Base-by-base conservation (phyloP, 352 stramenopile genomes). In the Pilasporangium apinafurcum region DNA sequence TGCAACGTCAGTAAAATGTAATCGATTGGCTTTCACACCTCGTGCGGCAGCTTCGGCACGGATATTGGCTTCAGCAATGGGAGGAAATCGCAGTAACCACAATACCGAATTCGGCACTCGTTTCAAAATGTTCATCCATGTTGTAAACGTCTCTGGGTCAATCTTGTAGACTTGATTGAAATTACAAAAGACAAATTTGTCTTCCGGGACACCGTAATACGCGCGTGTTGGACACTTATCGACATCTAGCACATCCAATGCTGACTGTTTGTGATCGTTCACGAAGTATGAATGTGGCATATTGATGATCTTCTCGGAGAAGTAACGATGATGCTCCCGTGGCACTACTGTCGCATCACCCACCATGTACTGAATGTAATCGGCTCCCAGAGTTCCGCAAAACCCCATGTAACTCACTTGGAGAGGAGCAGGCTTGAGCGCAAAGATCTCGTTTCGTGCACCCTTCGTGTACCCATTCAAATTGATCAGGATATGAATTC, bases 141-240 rank as follows among this genome's bases (percentile, higher is more conserved):
- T 80, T 13, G 63, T 68, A 58, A 98, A 98, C 22, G 84, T 92
- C 9, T 62, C 49, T 6, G 92, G 93, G 36, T 97, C 89, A 22
- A 98, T 96, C 68, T 98, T 98, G 84, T 97, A 96, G 10, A 96
- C 59, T 50, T 97, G 83, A 40, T 96, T 97, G 48, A 98, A 98
- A 52, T 96, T 96, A 52, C 86, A 96, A 53, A 97, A 97, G 22
- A 98, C 91, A 58, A 97, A 97, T 42, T 69, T 73, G 62, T 96
- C 86, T 24, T 97, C 88, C 0, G 86, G 78, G 1, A 97, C 72
- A 26, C 87, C 91, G 38, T 97, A 97, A 43, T 91, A 65, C 5
- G 59, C 55, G 41, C 91, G 80, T 28, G 76, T 88, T 2, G 82
- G 83, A 16, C 79, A 89, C 37, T 77, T 86, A 8, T 71, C 56